Evolutionary conservation across 2,329 filamentous ascomycete species (phyloP).

Genomic region (Pseudovirgaria hyperparasitica): DNA sequence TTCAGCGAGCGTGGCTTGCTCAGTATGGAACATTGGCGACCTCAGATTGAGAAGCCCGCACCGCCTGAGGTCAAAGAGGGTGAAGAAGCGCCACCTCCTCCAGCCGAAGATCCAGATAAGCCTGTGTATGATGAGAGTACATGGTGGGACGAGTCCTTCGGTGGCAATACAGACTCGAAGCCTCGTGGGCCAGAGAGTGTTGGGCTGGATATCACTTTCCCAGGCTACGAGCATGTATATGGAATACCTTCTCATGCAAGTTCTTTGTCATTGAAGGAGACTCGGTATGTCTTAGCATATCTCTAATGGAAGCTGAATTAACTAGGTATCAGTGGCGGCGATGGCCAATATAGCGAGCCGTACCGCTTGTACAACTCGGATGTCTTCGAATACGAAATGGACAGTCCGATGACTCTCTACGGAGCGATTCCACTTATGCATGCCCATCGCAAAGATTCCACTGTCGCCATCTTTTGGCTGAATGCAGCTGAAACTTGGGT

Average conservation of each 20-base stretch:
- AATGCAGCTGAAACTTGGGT: slow-evolving; percentile 97
- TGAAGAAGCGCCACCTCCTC: slow-evolving; percentile 33
- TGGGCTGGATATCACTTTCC: slow-evolving; percentile 81
- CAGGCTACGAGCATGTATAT: slow-evolving; percentile 82
- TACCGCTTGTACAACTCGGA: slow-evolving; percentile 94
- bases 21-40: slow-evolving; percentile 92
- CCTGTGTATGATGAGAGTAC: slow-evolving; percentile 66
- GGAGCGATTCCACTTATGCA: slow-evolving; percentile 98
- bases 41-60: slow-evolving; percentile 56
- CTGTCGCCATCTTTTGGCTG: slow-evolving; percentile 93
- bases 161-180: slow-evolving; percentile 89
- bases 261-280: slow-evolving; percentile 77
- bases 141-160: slow-evolving; percentile 97
- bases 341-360: slow-evolving; percentile 74
- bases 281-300: slow-evolving; percentile 39
- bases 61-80: slow-evolving; percentile 36
- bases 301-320: not conserved
- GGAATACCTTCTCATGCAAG: slow-evolving; percentile 91
- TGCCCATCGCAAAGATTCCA: slow-evolving; percentile 84
- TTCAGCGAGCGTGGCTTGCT: slow-evolving; percentile 82
- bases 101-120: slow-evolving; percentile 29
- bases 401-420: slow-evolving; percentile 97
- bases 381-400: slow-evolving; percentile 93
- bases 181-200: slow-evolving; percentile 91
- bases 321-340: slow-evolving; percentile 46